Percentiles rank a stretch among this genome's conserved stretches.
Conservation (phyloP, 805 yeast species). For the Lipomyces starkeyi region DNA sequence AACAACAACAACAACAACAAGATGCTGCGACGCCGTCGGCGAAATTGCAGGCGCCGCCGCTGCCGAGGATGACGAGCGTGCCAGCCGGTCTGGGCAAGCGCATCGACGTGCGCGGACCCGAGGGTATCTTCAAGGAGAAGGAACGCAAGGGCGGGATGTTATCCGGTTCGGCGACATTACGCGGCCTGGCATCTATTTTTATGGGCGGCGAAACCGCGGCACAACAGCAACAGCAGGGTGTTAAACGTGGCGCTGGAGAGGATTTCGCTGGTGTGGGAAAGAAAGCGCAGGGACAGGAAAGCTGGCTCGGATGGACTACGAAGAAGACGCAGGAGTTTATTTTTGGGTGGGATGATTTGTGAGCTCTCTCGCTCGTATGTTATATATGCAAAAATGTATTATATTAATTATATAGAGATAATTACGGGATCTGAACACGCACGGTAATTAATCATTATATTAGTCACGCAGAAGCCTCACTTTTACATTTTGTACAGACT, state of each 20-base stretch:
- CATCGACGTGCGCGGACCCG: conserved; percentile 37
- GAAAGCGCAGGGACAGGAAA: conserved; percentile 14
- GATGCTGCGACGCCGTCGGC: neutral
- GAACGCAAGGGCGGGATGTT: conserved; percentile 26
- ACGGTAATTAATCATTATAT: too few species aligned
- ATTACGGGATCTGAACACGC: neutral
- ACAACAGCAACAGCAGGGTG: neutral
- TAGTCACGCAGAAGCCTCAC: too few species aligned
- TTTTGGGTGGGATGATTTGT: conserved; percentile 62
- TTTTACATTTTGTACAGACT: neutral
- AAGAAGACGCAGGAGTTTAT: conserved; percentile 54
- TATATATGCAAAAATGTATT: neutral
- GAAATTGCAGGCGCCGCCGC: neutral
- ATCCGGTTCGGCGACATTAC: conserved; percentile 24
- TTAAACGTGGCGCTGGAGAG: neutral
- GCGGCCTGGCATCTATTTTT: conserved; percentile 29
- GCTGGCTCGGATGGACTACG: conserved; percentile 46
- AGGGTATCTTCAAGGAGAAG: conserved; percentile 41
- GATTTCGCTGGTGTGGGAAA: conserved; percentile 9
- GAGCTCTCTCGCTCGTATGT: neutral
- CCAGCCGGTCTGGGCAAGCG: conserved; percentile 31
- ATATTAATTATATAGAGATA: neutral
- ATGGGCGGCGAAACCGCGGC: conserved; percentile 18
- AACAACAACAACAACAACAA: neutral
- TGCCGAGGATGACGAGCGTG: conserved; percentile 34